phyloP scores from a whole-genome alignment of 306 rosid genomes.

The Mimosa bimucronata region DNA sequence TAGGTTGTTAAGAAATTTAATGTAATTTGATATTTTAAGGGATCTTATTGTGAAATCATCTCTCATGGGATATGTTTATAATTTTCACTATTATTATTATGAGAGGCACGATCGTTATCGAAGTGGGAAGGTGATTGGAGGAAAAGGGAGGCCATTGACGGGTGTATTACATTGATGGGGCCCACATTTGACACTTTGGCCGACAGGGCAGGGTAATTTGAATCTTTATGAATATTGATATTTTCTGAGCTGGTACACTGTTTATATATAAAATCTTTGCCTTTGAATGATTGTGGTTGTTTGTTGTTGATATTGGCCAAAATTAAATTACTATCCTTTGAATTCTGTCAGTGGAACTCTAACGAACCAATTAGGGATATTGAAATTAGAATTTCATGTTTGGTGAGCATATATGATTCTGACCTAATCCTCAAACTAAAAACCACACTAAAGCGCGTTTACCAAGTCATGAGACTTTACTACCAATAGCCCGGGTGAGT shows the following conservation, averaged over 20 bases:
- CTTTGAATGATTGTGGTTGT: neutral
- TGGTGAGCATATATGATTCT: neutral
- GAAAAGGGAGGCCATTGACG: conserved; percentile 34
- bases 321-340: neutral
- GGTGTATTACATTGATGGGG: conserved; percentile 17
- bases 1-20: too few relatives aligned
- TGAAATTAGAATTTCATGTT: neutral
- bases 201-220: conserved; percentile 25
- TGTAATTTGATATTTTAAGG: too few relatives aligned
- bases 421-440: neutral
- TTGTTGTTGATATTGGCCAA: neutral
- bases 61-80: too few relatives aligned
- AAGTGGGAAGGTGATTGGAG: conserved; percentile 14
- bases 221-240: neutral
- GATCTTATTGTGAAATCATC: too few relatives aligned
- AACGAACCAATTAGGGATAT: conserved; percentile 18
- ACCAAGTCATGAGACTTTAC: too few relatives aligned
- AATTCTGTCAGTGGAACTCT: neutral
- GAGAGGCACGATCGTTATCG: conserved; percentile 10
- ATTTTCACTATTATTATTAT: too few relatives aligned
- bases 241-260: neutral
- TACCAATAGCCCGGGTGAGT: too few relatives aligned
- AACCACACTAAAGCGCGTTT: neutral
- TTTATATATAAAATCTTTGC: neutral
- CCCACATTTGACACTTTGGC: conserved; percentile 20